phyloP scores from a whole-genome alignment of 768 basidiomycete genomes.

The Phanerochaete sordida region DNA sequence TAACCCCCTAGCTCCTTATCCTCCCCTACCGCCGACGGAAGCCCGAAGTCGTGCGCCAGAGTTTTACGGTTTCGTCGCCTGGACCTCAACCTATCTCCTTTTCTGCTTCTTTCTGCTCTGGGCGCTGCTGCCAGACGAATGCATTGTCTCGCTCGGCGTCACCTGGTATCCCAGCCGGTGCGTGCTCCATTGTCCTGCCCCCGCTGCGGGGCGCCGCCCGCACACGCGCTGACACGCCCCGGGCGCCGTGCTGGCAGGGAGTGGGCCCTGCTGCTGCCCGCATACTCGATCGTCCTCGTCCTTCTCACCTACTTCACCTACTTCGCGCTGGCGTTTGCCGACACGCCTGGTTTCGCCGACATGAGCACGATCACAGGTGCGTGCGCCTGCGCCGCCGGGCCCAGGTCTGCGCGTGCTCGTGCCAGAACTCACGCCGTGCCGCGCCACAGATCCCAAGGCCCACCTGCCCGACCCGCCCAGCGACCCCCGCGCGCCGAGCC shows the following conservation, averaged over 20 bases:
- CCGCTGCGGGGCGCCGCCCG: background rate
- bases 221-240: background rate
- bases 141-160: conserved; percentile 62
- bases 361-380: conserved; percentile 66
- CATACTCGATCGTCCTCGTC: conserved; percentile 68
- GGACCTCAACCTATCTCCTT: conserved; percentile 69
- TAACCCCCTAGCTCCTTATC: conserved; percentile 41
- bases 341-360: conserved; percentile 69
- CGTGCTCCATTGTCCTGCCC: conserved; percentile 15
- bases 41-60: conserved; percentile 71
- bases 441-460: conserved; percentile 50
- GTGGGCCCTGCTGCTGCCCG: conserved; percentile 80
- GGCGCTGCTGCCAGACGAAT: conserved; percentile 75
- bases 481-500: conserved; percentile 24
- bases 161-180: conserved; percentile 89
- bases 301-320: conserved; percentile 78
- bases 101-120: conserved; percentile 74
- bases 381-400: conserved; percentile 9
- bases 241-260: conserved; percentile 44
- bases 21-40: conserved; percentile 37
- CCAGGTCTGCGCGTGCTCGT: background rate
- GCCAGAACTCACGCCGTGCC: conserved; percentile 5
- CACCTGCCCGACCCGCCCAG: conserved; percentile 35
- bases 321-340: conserved; percentile 67
- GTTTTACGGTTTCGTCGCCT: conserved; percentile 89